Percentiles rank a stretch among this genome's conserved stretches.
phyloP scores from a whole-genome alignment of 23 red algal species.

The Gracilariopsis chorda region DNA sequence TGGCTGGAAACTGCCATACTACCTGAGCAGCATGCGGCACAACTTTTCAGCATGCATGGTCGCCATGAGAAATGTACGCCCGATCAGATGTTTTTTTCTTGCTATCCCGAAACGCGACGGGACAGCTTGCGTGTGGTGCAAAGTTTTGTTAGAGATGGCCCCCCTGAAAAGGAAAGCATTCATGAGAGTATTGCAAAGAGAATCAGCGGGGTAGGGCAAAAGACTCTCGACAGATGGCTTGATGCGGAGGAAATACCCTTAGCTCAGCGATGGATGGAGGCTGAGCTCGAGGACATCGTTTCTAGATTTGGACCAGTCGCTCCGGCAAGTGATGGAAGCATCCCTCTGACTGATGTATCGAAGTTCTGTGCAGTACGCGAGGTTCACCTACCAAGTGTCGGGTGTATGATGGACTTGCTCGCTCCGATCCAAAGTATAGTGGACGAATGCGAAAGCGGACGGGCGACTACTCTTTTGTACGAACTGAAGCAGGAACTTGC shows the following conservation, averaged over 20 bases:
- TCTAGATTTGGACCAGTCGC: background rate
- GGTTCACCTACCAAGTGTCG: background rate
- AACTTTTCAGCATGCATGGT: background rate
- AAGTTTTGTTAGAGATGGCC: background rate
- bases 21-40: conserved; percentile 19
- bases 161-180: background rate
- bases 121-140: background rate
- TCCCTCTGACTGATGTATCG: background rate
- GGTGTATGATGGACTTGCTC: conserved; percentile 25
- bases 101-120: background rate
- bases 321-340: background rate
- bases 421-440: conserved; percentile 28
- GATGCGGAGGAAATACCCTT: background rate
- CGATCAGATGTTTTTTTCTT: conserved; percentile 28
- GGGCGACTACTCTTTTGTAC: background rate
- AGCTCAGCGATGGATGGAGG: conserved; percentile 1
- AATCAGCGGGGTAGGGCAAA: background rate
- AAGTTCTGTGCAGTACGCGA: background rate
- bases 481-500: conserved; percentile 20
- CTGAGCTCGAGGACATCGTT: conserved; percentile 1
- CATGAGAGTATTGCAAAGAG: background rate
- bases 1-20: conserved; percentile 10
- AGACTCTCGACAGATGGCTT: conserved; percentile 1
- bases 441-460: conserved; percentile 31
- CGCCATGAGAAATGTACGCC: conserved; percentile 1